Percentiles rank a stretch among this genome's conserved stretches.
Evolutionary conservation across 306 rosid species (phyloP).

Genomic region (Vachellia collinsii): DNA sequence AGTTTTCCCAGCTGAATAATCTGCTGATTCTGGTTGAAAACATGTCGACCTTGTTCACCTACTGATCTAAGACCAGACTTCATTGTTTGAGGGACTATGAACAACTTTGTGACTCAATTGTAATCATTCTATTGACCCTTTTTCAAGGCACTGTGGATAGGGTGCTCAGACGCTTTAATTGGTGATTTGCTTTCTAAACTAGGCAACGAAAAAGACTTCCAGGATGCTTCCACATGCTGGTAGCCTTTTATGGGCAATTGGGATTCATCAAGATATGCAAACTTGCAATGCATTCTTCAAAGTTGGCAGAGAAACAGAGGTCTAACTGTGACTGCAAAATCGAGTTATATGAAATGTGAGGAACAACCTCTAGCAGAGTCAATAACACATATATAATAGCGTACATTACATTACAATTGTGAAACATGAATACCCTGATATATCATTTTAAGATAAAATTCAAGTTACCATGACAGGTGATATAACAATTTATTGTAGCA

Average conservation of each 20-base stretch:
- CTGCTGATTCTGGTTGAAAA: constrained; percentile 54
- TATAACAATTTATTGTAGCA: background rate
- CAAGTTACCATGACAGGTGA: background rate
- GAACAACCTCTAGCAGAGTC: constrained; percentile 1
- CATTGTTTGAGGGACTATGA: constrained; percentile 20
- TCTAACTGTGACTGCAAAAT: background rate
- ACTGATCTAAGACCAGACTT: constrained; percentile 42
- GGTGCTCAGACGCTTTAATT: background rate
- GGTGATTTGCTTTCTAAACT: background rate
- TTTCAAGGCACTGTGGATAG: background rate
- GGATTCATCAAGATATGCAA: background rate
- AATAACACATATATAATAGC: background rate
- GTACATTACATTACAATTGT: background rate
- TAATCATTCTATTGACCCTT: background rate
- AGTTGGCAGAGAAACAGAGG: background rate
- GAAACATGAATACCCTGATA: background rate
- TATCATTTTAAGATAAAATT: background rate
- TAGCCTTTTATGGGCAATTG: background rate
- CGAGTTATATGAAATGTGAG: background rate
- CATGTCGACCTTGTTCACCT: constrained; percentile 54
- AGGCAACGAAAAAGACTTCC: background rate
- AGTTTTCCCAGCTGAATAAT: constrained; percentile 67
- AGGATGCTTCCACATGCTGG: background rate
- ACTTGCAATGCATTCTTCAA: background rate
- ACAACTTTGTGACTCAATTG: background rate